phyloP scores from a whole-genome alignment of 2,329 filamentous ascomycete species.

The Arthrobotrys sinensis region DNA sequence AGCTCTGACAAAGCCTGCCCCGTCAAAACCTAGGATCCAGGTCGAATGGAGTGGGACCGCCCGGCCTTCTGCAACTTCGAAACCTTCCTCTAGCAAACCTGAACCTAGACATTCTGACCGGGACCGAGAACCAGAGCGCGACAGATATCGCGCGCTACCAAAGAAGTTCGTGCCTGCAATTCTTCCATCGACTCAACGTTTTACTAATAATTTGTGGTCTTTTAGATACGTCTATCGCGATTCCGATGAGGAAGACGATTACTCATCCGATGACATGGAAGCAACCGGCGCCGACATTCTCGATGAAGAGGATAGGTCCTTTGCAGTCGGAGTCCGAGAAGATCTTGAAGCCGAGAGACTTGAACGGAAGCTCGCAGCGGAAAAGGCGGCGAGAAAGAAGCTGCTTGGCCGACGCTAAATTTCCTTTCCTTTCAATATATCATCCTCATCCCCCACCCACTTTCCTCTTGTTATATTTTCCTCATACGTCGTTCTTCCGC shows the following conservation, averaged over 20 bases:
- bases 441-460: not conserved
- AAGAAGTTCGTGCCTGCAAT: slow-evolving; percentile 35
- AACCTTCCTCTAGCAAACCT: slow-evolving; percentile 38
- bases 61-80: slow-evolving; percentile 38
- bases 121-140: slow-evolving; percentile 38
- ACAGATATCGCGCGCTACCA: slow-evolving; percentile 18
- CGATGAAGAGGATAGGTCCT: slow-evolving; percentile 64
- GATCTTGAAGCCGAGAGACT: slow-evolving; percentile 63
- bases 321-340: slow-evolving; percentile 61
- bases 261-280: slow-evolving; percentile 64
- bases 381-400: slow-evolving; percentile 62
- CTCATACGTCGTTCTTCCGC: not conserved
- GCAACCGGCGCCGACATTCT: slow-evolving; percentile 63
- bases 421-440: not conserved
- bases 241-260: slow-evolving; percentile 59
- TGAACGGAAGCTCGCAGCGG: slow-evolving; percentile 62
- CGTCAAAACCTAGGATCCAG: slow-evolving; percentile 21
- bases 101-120: slow-evolving; percentile 13
- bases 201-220: slow-evolving; percentile 10
- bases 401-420: slow-evolving; percentile 58
- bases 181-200: not conserved
- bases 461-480: slow-evolving; percentile 11
- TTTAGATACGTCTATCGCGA: slow-evolving; percentile 64
- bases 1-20: slow-evolving; percentile 31
- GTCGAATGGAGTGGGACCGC: slow-evolving; percentile 56